A percentile compares a stretch with the other conserved stretches of the same genome.
Evolutionary conservation across 768 basidiomycete species (phyloP).

Genomic region (Lyophyllum atratum): DNA sequence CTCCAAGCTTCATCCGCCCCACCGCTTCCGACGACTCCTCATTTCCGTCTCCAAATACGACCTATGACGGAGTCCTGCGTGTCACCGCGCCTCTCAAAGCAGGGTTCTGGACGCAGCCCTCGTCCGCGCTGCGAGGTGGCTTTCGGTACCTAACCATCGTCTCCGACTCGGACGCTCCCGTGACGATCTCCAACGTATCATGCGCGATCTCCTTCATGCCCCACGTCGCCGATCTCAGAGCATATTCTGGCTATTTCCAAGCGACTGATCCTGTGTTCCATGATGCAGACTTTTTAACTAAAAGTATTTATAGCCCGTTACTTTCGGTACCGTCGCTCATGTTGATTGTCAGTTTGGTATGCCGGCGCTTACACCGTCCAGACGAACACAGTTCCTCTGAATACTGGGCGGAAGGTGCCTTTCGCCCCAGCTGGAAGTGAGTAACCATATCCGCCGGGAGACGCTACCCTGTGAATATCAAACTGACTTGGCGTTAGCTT

Average conservation of each 20-base stretch:
- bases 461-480: slow-evolving; percentile 30
- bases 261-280: slow-evolving; percentile 44
- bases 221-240: slow-evolving; percentile 42
- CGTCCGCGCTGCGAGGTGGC: slow-evolving; percentile 47
- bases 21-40: slow-evolving; percentile 55
- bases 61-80: slow-evolving; percentile 43
- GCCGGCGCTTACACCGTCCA: slow-evolving; percentile 65
- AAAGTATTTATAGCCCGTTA: slow-evolving; percentile 27
- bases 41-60: slow-evolving; percentile 44
- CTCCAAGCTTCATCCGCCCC: slow-evolving; percentile 54
- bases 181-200: slow-evolving; percentile 50
- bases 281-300: slow-evolving; percentile 52
- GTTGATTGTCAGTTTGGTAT: slow-evolving; percentile 48
- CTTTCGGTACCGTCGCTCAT: background rate
- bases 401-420: slow-evolving; percentile 53
- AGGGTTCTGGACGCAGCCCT: slow-evolving; percentile 52
- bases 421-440: slow-evolving; percentile 45
- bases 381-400: slow-evolving; percentile 51
- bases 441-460: slow-evolving; percentile 8
- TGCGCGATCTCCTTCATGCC: slow-evolving; percentile 57
- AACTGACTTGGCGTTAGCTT: slow-evolving; percentile 31
- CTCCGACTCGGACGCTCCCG: slow-evolving; percentile 29
- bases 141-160: slow-evolving; percentile 56
- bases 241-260: slow-evolving; percentile 48
- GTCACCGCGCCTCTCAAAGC: slow-evolving; percentile 35